Base-by-base conservation (phyloP, 306 rosid genomes). In the Cicer cuneatum region DNA sequence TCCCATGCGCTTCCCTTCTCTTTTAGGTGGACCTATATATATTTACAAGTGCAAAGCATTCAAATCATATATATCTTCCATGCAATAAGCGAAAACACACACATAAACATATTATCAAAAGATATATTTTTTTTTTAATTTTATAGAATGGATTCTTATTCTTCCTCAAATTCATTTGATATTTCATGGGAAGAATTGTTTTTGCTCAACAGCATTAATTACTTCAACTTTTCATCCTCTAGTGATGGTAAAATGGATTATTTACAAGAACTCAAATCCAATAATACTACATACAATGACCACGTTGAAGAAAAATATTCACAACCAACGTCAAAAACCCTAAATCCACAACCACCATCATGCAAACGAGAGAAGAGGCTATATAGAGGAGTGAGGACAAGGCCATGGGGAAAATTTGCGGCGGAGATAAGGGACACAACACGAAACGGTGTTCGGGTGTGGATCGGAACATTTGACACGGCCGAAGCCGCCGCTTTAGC, bases 361-460 rank as follows among this genome's bases (percentile, higher is more conserved):
- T 12, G 40, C 7, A 59, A 59, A 59, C 65, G 65, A 59, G 65
- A 33, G 18, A 33, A 59, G 42, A 59, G 65, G 10, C 65, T 59
- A 16, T 94, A 84, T 73, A 80, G 97, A 46, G 98, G 98, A 0
- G 98, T 94, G 0, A 74, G 98, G 69, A 63, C 87, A 53, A 81
- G 98, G 10, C 98, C 98, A 2, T 94, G 98, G 98, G 98, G 98
- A 1, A 94, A 94, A 60, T 94, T 84, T 12, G 98, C 98, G 0
- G 98, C 98, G 0, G 98, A 94, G 74, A 94, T 94, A 66, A 83
- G 98, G 73, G 98, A 94, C 47, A 90, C 98, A 1, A 91, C 98
- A 0, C 77, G 97, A 69, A 86, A 87, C 5, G 97, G 97, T 0
- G 21, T 62, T 7, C 65, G 97, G 39, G 97, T 92, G 6, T 92